Evolutionary conservation across 441 rosid species (phyloP), one percentile per base, ranked within the genome.

Genomic region (Jatropha multifida): DNA sequence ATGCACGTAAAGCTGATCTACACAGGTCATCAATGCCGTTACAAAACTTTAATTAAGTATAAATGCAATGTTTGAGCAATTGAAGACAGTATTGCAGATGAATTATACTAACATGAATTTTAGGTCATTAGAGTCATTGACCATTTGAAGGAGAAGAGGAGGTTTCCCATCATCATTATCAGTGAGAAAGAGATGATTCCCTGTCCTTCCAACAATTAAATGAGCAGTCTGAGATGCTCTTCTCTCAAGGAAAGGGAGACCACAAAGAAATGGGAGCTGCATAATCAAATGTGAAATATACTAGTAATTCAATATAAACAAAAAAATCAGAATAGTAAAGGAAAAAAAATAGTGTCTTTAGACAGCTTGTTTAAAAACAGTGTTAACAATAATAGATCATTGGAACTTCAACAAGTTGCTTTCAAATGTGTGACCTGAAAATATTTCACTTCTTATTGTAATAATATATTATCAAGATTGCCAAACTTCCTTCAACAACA

Each of bases 71-170:
- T 54, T 46, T 60, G 38, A 56, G 73, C 73, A 72, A 73, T 11
- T 48, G 20, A 71, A 37, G 51, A 67, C 61, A 72, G 78, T 23
- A 55, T 26, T 12, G 17, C 26, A 61, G 76, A 65, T 8, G 48
- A 73, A 17, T 42, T 52, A 75, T 64, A 82, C 91, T 83, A 69
- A 94, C 99, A 94, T 86, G 88, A 93, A 94, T 80, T 84, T 89
- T 8, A 93, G 72, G 74, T 89, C 88, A 69, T 80, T 85, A 71
- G 88, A 84, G 75, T 94, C 97, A 61, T 89, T 83, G 73, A 87
- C 91, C 99, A 94, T 90, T 84, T 89, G 90, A 79, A 91, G 92
- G 69, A 94, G 97, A 83, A 93, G 99, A n/a, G 97, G 99, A 73
- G 89, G 91, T 58, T 86, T 88, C 67, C 91, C 97, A 80, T 81